Conservation (phyloP, 2,329 filamentous ascomycete species). For the Cladophialophora yegresii region DNA sequence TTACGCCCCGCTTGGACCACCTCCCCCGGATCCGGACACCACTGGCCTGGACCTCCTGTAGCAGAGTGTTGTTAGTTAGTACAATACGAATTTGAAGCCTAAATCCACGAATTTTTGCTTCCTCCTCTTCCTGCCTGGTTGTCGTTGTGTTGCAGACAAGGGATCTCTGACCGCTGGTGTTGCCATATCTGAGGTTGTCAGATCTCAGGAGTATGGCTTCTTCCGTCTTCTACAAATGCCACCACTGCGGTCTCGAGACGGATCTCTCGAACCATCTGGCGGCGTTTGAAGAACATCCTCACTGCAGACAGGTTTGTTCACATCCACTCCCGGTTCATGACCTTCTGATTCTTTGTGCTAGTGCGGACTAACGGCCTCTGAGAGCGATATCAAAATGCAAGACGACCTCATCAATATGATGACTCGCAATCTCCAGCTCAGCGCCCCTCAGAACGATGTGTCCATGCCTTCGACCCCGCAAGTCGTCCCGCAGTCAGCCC, state of each 20-base stretch:
- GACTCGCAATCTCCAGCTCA: conserved; percentile 70
- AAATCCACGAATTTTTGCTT: conserved; percentile 36
- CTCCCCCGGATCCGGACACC: conserved; percentile 26
- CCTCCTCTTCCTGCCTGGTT: conserved; percentile 28
- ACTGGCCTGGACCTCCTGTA: conserved; percentile 34
- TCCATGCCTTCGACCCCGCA: conserved; percentile 38
- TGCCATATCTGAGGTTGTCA: conserved; percentile 21
- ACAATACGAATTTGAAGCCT: conserved; percentile 36
- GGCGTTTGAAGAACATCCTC: conserved; percentile 44
- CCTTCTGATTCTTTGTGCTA: conserved; percentile 37
- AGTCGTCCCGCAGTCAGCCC: conserved; percentile 41
- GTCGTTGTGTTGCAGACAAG: conserved; percentile 30
- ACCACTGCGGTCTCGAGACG: conserved; percentile 44
- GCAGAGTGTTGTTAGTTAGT: conserved; percentile 37
- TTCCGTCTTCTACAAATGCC: conserved; percentile 45
- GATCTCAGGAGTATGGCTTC: conserved; percentile 41
- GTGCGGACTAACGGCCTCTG: conserved; percentile 47
- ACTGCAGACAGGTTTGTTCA: conserved; percentile 47
- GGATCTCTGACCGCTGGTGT: conserved; percentile 29
- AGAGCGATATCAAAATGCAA: conserved; percentile 64
- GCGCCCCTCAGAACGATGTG: conserved; percentile 41
- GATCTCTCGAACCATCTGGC: conserved; percentile 43
- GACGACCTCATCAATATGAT: conserved; percentile 84
- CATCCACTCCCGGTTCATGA: conserved; percentile 31
- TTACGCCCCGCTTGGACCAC: conserved; percentile 4